Base-by-base conservation (phyloP, 495 filamentous ascomycete species). In the Massariosphaeria phaeospora region DNA sequence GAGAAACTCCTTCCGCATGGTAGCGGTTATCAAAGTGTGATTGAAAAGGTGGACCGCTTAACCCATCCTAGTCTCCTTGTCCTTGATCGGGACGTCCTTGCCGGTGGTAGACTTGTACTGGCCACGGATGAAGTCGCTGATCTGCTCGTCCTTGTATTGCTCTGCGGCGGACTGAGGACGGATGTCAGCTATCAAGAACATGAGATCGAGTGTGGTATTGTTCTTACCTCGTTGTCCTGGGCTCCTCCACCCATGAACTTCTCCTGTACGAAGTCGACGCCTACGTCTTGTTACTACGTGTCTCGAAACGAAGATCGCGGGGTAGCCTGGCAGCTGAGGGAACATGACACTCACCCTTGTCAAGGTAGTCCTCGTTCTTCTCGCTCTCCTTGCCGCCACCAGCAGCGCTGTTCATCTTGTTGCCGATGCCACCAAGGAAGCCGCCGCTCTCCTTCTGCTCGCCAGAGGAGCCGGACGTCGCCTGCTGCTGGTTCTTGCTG, bases 61-160 rank as follows among this genome's bases (percentile, higher is more conserved):
- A 34, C 65, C 72, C 30, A 73, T 68, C 44, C 46, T 64, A n/a
- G 70, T 75, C 30, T 78, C 67, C 69, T 85, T 84, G 59, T 85
- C 81, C 67, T 79, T 72, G 55, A 85, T 70, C 25, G 81, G 82
- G 29, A 87, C 43, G 23, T 86, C 81, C 12, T 71, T 77, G 43
- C 84, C 84, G 0, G 79, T 80, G 0, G 66, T 66, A 18, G 67
- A 72, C 76, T 83, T 83, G 70, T 83, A 86, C 66, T 81, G 71
- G 2, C 68, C 67, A 17, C 85, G 76, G 53, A 88, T 80, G 67
- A 77, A 63, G 48, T 66, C 70, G 47, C 40, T 55, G 31, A 63
- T 70, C 67, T 79, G 63, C 67, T 85, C 80, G 64, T 88, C 85
- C 72, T 88, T 86, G 60, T 80, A 83, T 65, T 89, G 85, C 67